Percentiles rank a stretch among this genome's conserved stretches.
These are phyloP conservation scores for Cyberlindnera amylophila DNA, from an alignment of 805 yeast genomes.

Conservation along the genomic window DNA sequence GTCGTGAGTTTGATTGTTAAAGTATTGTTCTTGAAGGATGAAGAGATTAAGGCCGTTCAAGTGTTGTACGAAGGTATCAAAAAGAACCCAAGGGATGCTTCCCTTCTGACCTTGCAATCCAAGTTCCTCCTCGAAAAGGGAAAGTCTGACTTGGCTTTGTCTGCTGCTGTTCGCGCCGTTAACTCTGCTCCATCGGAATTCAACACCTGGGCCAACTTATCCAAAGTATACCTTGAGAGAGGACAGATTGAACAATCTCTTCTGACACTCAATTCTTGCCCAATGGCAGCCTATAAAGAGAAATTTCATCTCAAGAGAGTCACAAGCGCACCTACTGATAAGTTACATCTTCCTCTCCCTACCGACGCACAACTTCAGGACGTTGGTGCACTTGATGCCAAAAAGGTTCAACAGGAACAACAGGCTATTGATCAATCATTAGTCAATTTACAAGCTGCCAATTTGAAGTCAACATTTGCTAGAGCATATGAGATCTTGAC, in stretches of 20 bases:
- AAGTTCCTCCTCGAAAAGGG: slow-evolving; percentile 52
- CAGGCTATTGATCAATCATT: slow-evolving; percentile 58
- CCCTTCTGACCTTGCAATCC: slow-evolving; percentile 52
- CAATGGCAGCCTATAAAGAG: slow-evolving; percentile 70
- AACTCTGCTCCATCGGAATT: slow-evolving; percentile 73
- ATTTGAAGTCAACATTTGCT: slow-evolving; percentile 55
- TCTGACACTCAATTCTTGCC: slow-evolving; percentile 72
- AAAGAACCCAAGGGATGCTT: slow-evolving; percentile 50
- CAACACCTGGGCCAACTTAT: slow-evolving; percentile 67
- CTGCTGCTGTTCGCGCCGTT: slow-evolving; percentile 59
- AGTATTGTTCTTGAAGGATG: slow-evolving; percentile 48
- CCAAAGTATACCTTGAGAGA: slow-evolving; percentile 56
- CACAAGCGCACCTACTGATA: slow-evolving; percentile 47
- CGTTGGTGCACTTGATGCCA: slow-evolving; percentile 63
- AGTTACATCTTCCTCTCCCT: slow-evolving; percentile 73
- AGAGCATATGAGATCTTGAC: slow-evolving; percentile 59
- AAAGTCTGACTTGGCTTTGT: slow-evolving; percentile 52
- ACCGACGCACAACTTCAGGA: slow-evolving; percentile 67
- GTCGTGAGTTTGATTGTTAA: slow-evolving; percentile 56
- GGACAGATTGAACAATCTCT: slow-evolving; percentile 71
- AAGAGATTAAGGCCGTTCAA: slow-evolving; percentile 56
- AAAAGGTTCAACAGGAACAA: slow-evolving; percentile 64
- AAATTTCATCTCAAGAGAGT: slow-evolving; percentile 58
- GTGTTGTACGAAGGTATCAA: slow-evolving; percentile 47
- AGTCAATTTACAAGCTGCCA: slow-evolving; percentile 63